Evolutionary conservation across 2,329 filamentous ascomycete genomes (phyloP), one percentile per base, ranked within the genome.

Genomic region (Aspergillus versicolor): DNA sequence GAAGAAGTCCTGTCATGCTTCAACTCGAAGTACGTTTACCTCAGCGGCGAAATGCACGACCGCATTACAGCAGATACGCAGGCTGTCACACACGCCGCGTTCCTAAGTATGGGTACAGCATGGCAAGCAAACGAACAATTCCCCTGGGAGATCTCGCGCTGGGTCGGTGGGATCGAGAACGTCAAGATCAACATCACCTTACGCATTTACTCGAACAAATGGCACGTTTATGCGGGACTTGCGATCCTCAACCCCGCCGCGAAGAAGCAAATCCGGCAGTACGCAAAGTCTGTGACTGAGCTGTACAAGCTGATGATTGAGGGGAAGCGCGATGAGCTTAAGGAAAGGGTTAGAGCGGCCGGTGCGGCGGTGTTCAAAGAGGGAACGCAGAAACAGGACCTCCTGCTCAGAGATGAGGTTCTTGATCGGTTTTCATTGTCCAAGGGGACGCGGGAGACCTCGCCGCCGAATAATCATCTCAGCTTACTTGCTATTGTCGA

Each of bases 161-260:
- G 97, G 75, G 86, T 97, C 4, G 94, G 94, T 57, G 95, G 94
- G 52, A 96, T 99, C 68, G 94, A 99, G 76, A 99, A 99, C 74
- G 93, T 97, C 67, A 99, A 99, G 79, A 96, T 97, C 79, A 99
- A 99, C 78, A 87, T 97, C 65, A 97, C 92, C 65, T 81, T 99
- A 64, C 92, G 94, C 66, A 97, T 99, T 77, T 99, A 97, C 79
- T 88, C 89, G 59, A 96, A 97, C 75, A 99, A 97, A 76, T 99
- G 95, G 95, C 95, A 99, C 79, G 94, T 99, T 57, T 99, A 99
- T 74, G 94, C 94, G 19, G 94, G 94, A 0, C 87, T 99, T 8
- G 94, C 95, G 11, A 99, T 99, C 70, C 84, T 99, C 57, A 99
- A 99, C 73, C 94, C 94, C 0, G 89, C 92, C 57, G 94, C 94